These are phyloP conservation scores for Xylaria scruposa DNA, from an alignment of 495 filamentous ascomycete species.

Conservation along the genomic window DNA sequence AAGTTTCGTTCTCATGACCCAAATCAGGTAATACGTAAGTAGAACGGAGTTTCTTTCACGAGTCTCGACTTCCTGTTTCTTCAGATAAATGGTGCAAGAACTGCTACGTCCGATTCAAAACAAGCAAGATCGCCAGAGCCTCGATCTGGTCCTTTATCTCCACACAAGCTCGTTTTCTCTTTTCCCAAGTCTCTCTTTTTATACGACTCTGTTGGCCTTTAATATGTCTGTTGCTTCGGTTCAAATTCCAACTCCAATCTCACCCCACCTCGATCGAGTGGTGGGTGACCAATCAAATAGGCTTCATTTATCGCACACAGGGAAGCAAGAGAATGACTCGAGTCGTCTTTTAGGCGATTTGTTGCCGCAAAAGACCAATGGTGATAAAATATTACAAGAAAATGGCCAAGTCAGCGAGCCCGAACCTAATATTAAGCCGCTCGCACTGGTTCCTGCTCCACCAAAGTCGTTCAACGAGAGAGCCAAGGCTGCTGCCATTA, in stretches of 20 bases:
- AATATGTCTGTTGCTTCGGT: conserved; percentile 2
- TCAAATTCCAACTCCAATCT: conserved; percentile 10
- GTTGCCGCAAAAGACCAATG: neutral
- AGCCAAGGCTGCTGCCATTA: conserved; percentile 9
- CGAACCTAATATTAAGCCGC: neutral
- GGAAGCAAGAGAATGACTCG: neutral
- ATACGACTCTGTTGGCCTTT: neutral
- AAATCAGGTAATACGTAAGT: neutral
- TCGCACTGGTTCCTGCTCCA: neutral
- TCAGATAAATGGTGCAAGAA: conserved; percentile 1
- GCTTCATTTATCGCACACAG: neutral
- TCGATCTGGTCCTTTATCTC: neutral
- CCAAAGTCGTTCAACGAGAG: conserved; percentile 1
- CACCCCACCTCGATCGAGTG: conserved; percentile 4
- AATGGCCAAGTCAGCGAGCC: neutral
- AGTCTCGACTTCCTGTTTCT: conserved; percentile 1
- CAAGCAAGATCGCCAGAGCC: conserved; percentile 1
- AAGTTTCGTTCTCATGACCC: neutral
- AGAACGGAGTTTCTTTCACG: neutral
- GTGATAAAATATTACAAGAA: no score
- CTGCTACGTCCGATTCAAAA: neutral
- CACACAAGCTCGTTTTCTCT: neutral
- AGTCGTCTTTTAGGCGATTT: neutral
- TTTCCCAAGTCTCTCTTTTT: neutral
- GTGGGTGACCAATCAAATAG: conserved; percentile 16